A percentile compares a stretch with the other conserved stretches of the same genome.
Conservation (phyloP, 805 yeast genomes). For the Saccharomycopsis sp. region DNA sequence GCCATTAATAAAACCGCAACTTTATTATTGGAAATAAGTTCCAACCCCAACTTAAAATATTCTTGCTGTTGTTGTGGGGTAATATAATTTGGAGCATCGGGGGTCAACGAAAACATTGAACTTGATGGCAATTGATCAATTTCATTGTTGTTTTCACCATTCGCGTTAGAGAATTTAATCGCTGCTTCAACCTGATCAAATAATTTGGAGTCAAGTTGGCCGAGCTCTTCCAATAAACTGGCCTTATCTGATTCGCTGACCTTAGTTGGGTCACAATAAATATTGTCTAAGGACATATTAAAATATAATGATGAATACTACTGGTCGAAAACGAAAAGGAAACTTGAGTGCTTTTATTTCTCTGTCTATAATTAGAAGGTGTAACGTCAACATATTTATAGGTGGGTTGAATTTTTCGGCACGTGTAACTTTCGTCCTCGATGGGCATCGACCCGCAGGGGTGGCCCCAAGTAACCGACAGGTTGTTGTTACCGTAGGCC, state of each 20-base stretch:
- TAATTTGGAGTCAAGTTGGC: slow-evolving; percentile 13
- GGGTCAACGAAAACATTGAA: slow-evolving; percentile 42
- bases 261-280: slow-evolving; percentile 15
- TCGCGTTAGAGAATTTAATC: slow-evolving; percentile 30
- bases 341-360: too few species aligned
- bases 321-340: too few species aligned
- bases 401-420: too few species aligned
- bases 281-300: too few species aligned
- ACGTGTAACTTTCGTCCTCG: too few species aligned
- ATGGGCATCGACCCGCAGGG: too few species aligned
- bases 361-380: too few species aligned
- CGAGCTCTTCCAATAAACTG: slow-evolving; percentile 6
- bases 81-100: slow-evolving; percentile 26
- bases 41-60: slow-evolving; percentile 52
- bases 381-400: too few species aligned
- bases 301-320: too few species aligned
- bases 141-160: slow-evolving; percentile 23
- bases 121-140: slow-evolving; percentile 48
- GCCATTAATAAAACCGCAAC: slow-evolving; percentile 93
- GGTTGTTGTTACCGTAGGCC: too few species aligned
- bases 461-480: too few species aligned
- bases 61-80: slow-evolving; percentile 27
- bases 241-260: slow-evolving; percentile 12
- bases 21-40: slow-evolving; percentile 59
- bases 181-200: slow-evolving; percentile 21